Conservation (phyloP, 345 rosid genomes). For the Syzygium aqueum region DNA sequence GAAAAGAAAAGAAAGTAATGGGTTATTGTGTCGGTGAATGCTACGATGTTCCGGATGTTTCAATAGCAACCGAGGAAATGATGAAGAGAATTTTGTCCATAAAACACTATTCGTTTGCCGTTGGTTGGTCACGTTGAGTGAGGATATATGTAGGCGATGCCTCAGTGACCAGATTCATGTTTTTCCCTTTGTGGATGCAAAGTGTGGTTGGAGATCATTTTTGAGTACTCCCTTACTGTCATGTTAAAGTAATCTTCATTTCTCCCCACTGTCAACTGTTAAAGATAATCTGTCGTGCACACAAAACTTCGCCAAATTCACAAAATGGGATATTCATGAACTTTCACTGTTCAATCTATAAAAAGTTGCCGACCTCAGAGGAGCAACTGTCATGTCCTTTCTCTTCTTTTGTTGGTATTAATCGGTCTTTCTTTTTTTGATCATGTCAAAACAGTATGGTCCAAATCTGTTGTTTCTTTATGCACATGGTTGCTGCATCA, state of each 20-base stretch:
- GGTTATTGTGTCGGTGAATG: neutral
- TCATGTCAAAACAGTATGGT: neutral
- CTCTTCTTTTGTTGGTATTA: too few species aligned
- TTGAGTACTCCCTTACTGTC: neutral
- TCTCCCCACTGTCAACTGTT: neutral
- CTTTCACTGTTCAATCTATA: neutral
- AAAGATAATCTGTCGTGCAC: neutral
- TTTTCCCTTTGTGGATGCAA: neutral
- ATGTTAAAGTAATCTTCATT: neutral
- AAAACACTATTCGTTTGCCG: accelerated
- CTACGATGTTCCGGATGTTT: neutral
- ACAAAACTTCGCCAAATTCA: neutral
- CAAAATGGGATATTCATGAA: neutral
- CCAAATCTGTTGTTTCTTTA: neutral
- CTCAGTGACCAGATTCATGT: neutral
- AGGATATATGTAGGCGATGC: neutral
- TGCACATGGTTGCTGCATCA: neutral
- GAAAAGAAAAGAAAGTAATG: neutral
- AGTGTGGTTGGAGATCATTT: neutral
- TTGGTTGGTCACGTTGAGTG: neutral
- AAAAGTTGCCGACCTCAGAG: too few species aligned
- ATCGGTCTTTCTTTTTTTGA: too few species aligned
- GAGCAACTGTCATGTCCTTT: too few species aligned
- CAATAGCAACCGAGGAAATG: neutral
- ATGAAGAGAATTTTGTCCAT: neutral